Percentiles rank a stretch among this genome's conserved stretches.
Conservation (phyloP, 352 stramenopile genomes). For the Elongisporangium anandrum region DNA sequence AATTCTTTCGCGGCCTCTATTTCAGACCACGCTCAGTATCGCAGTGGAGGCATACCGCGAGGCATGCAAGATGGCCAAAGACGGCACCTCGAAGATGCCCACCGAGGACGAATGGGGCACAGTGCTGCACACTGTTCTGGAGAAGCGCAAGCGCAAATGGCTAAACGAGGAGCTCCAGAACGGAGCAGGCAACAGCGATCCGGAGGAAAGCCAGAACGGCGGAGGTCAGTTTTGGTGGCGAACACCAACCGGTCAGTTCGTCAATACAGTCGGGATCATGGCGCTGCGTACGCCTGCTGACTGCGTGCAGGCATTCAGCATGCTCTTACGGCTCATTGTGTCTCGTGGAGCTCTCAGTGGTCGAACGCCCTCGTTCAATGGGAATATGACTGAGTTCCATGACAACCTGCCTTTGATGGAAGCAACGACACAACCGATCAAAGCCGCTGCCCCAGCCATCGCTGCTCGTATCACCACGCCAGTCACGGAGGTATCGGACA, state of each 20-base stretch:
- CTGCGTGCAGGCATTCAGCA: constrained; percentile 50
- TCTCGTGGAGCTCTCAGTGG: constrained; percentile 23
- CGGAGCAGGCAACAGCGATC: background rate
- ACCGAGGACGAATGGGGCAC: constrained; percentile 39
- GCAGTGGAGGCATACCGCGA: constrained; percentile 47
- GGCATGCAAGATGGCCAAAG: constrained; percentile 16
- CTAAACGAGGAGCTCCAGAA: constrained; percentile 16
- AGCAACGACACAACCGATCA: background rate
- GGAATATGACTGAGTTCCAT: constrained; percentile 21
- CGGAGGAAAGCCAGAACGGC: background rate
- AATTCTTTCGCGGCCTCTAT: constrained; percentile 27
- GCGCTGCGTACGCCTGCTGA: constrained; percentile 16
- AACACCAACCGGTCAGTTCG: background rate
- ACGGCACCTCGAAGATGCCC: constrained; percentile 2
- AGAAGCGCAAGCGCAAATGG: constrained; percentile 26
- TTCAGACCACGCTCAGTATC: constrained; percentile 30
- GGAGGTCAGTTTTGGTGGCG: background rate
- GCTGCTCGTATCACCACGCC: background rate
- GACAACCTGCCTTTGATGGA: constrained; percentile 34
- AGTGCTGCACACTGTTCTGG: constrained; percentile 30
- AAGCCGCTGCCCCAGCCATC: background rate
- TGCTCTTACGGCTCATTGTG: constrained; percentile 44
- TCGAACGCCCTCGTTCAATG: constrained; percentile 13
- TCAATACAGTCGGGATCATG: constrained; percentile 18
- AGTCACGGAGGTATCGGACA: background rate